Evolutionary conservation across 805 yeast genomes (phyloP).

Genomic region (Candida piceae): DNA sequence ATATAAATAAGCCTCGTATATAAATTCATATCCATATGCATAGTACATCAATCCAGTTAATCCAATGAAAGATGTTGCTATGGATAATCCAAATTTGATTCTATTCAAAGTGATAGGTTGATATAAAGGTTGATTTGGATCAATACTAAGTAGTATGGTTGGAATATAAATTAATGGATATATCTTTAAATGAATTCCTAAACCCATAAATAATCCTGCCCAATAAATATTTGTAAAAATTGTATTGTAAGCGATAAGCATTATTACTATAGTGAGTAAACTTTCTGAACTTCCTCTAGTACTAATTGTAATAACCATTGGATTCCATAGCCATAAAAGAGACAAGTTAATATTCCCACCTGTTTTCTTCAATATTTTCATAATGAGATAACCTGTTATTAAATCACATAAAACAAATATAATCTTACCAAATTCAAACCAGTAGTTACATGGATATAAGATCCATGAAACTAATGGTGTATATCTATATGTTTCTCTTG

Average conservation of each 20-base stretch:
- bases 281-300: conserved; percentile 95
- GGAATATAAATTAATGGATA: conserved; percentile 90
- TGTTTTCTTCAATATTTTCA: conserved; percentile 32
- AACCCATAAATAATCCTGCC: conserved; percentile 56
- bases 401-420: conserved; percentile 76
- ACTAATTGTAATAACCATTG: conserved; percentile 90
- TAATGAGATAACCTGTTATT: conserved; percentile 65
- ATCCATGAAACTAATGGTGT: conserved; percentile 89
- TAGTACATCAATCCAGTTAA: conserved; percentile 59
- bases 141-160: conserved; percentile 44
- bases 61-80: conserved; percentile 38
- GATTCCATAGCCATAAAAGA: conserved; percentile 79
- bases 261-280: conserved; percentile 70
- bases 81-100: conserved; percentile 35
- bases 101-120: conserved; percentile 40
- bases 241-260: conserved; percentile 51
- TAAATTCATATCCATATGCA: conserved; percentile 68
- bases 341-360: conserved; percentile 12
- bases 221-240: conserved; percentile 27
- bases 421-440: conserved; percentile 71
- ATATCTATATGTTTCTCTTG: conserved; percentile 84
- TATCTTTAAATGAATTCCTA: conserved; percentile 83
- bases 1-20: conserved; percentile 75
- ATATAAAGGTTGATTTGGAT: conserved; percentile 26
- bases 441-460: conserved; percentile 59